Conservation (phyloP, 2,329 filamentous ascomycete species). For the Escovopsis weberi region DNA sequence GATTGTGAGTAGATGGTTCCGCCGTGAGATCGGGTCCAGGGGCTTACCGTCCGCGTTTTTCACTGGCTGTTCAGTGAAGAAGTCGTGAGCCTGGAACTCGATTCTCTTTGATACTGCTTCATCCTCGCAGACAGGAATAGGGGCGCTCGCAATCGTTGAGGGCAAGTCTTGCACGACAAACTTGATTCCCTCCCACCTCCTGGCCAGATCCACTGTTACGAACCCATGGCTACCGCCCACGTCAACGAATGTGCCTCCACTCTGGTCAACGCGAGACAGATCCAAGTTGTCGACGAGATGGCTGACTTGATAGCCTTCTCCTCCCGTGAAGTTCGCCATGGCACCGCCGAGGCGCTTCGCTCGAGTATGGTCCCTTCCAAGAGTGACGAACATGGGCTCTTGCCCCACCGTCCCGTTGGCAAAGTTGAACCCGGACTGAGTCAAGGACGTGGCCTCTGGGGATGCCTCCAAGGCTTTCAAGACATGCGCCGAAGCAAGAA, state of each 20-base stretch:
- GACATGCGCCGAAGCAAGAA: constrained; percentile 32
- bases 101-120: constrained; percentile 24
- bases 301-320: constrained; percentile 39
- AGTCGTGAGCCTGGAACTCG: constrained; percentile 35
- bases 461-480: constrained; percentile 28
- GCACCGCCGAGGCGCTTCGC: constrained; percentile 38
- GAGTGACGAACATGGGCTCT: constrained; percentile 39
- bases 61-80: constrained; percentile 41
- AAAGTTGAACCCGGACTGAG: constrained; percentile 35
- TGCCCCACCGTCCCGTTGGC: constrained; percentile 34
- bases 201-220: constrained; percentile 39
- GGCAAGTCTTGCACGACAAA: constrained; percentile 42
- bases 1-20: no score
- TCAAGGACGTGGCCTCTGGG: constrained; percentile 33
- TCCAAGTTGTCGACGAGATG: constrained; percentile 41
- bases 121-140: constrained; percentile 26
- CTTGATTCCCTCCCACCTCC: constrained; percentile 31
- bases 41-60: constrained; percentile 34
- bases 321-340: constrained; percentile 39
- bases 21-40: background rate
- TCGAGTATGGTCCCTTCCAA: constrained; percentile 31
- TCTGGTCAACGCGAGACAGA: constrained; percentile 30
- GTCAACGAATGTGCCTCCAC: constrained; percentile 38
- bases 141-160: constrained; percentile 33
- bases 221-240: constrained; percentile 45